These are phyloP conservation scores for Sclerotinia minor DNA, from an alignment of 2,329 filamentous ascomycete species.

Conservation along the genomic window DNA sequence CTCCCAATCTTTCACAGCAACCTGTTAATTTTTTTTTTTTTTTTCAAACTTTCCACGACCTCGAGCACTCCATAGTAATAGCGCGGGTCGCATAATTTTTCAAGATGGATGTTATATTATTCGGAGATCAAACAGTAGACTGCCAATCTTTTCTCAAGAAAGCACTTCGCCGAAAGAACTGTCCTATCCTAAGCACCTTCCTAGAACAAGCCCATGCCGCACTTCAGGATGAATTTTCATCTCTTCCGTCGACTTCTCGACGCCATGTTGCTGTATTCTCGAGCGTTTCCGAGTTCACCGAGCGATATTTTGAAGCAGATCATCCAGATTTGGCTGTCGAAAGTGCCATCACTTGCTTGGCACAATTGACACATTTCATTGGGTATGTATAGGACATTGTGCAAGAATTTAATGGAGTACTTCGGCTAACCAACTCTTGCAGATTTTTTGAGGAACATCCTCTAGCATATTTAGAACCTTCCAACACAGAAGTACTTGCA, in stretches of 20 bases:
- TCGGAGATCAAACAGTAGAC: constrained; percentile 33
- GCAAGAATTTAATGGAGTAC: background rate
- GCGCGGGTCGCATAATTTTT: constrained; percentile 24
- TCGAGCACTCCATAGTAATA: constrained; percentile 15
- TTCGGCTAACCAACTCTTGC: background rate
- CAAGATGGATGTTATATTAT: constrained; percentile 34
- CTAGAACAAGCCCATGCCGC: constrained; percentile 57
- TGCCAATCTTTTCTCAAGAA: constrained; percentile 31
- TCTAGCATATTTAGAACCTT: constrained; percentile 19
- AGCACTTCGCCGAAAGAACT: constrained; percentile 29
- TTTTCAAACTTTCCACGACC: constrained; percentile 1
- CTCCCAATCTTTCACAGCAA: background rate
- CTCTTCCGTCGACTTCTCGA: constrained; percentile 56
- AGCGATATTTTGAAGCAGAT: constrained; percentile 59
- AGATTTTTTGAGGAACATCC: constrained; percentile 25
- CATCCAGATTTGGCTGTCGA: constrained; percentile 62
- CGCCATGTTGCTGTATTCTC: constrained; percentile 61
- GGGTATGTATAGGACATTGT: constrained; percentile 50
- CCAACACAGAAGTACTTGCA: constrained; percentile 22
- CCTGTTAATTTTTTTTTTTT: constrained; percentile 2
- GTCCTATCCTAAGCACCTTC: constrained; percentile 46
- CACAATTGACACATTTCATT: constrained; percentile 68
- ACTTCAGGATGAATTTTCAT: constrained; percentile 59
- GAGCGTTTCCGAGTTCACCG: constrained; percentile 62
- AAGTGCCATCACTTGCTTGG: constrained; percentile 62